These are phyloP conservation scores for Kingdonia uniflora DNA, from an alignment of 164 flowering plant genomes.

Conservation along the genomic window DNA sequence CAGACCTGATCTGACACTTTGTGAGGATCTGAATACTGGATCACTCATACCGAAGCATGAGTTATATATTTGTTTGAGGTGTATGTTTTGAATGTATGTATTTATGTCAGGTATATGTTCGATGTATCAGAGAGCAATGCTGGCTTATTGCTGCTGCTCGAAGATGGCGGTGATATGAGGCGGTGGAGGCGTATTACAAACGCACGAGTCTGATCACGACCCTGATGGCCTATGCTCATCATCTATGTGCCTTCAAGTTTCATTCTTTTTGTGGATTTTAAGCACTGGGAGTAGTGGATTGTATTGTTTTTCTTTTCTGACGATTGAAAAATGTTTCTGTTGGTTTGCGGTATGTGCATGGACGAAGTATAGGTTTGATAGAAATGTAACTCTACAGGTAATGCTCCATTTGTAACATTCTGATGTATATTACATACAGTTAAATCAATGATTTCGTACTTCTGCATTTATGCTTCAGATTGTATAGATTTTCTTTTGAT, in stretches of 20 bases:
- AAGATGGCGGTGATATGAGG: conserved; percentile 38
- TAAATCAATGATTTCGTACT: background rate
- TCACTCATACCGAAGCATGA: no score
- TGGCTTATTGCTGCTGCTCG: conserved; percentile 72
- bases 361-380: background rate
- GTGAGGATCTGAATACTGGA: no score
- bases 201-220: conserved; percentile 30
- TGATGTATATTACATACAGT: background rate
- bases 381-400: background rate
- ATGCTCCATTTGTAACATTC: background rate
- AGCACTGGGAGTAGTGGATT: background rate
- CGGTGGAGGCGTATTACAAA: conserved; percentile 63
- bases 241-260: no score
- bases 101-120: conserved; percentile 50
- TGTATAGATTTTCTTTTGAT: background rate
- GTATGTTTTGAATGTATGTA: background rate
- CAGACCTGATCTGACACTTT: no score
- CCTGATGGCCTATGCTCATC: no score
- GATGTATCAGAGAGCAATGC: conserved; percentile 46
- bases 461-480: background rate
- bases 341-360: background rate
- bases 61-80: no score
- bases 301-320: background rate
- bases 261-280: background rate
- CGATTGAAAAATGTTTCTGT: background rate